A percentile compares a stretch with the other conserved stretches of the same genome.
Conservation (phyloP, 2,329 filamentous ascomycete species). For the Trichothecium roseum region DNA sequence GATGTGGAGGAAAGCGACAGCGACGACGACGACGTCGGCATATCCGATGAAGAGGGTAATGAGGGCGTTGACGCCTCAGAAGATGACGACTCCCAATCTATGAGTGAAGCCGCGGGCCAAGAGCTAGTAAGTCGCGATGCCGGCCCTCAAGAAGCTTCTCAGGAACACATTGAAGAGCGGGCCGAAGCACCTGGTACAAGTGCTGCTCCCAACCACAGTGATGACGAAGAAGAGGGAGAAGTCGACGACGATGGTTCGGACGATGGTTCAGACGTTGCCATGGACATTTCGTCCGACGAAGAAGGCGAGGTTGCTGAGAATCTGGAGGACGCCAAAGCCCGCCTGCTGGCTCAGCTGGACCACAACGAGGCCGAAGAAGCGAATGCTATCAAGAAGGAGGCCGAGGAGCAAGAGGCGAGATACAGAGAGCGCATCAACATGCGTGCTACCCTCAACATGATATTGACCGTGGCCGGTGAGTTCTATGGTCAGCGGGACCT, state of each 20-base stretch:
- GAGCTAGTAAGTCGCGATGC: not conserved
- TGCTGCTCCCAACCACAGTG: constrained; percentile 2
- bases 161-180: not conserved
- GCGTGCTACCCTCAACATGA: constrained; percentile 80
- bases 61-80: constrained; percentile 11
- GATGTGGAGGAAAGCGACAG: constrained; percentile 34
- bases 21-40: constrained; percentile 25
- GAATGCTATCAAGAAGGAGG: constrained; percentile 12
- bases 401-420: constrained; percentile 15
- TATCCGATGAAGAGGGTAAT: constrained; percentile 18
- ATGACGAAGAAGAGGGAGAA: constrained; percentile 14
- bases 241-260: constrained; percentile 14
- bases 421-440: constrained; percentile 35
- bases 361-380: constrained; percentile 15
- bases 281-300: constrained; percentile 30
- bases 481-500: constrained; percentile 84
- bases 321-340: constrained; percentile 37
- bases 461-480: constrained; percentile 78
- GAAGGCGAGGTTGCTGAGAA: constrained; percentile 26
- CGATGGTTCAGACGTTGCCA: constrained; percentile 21
- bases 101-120: not conserved
- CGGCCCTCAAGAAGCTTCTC: too few relatives aligned
- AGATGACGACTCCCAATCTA: too few relatives aligned
- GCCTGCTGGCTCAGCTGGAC: constrained; percentile 35
- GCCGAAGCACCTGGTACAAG: constrained; percentile 1